Conservation (phyloP, 2,329 filamentous ascomycete genomes). For the Chaetomiaceae sp. region DNA sequence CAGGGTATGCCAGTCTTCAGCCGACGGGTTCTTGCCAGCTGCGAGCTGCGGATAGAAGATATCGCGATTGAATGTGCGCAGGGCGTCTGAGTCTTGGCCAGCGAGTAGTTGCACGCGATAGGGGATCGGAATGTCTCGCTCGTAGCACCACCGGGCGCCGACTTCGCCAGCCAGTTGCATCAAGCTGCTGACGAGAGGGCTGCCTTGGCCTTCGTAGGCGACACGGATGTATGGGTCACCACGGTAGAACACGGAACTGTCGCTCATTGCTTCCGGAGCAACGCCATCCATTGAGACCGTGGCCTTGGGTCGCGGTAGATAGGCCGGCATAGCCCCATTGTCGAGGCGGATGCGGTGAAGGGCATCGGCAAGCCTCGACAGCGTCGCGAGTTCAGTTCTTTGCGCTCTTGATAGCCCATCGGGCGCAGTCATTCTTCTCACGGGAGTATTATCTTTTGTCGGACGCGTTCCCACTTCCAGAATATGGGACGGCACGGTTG, state of each 20-base stretch:
- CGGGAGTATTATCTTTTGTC: constrained; percentile 22
- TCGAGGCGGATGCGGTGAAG: constrained; percentile 40
- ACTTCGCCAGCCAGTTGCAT: constrained; percentile 62
- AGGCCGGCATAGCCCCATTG: constrained; percentile 49
- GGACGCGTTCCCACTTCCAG: constrained; percentile 35
- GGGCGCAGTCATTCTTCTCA: constrained; percentile 42
- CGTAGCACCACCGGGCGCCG: constrained; percentile 56
- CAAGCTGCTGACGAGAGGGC: constrained; percentile 41
- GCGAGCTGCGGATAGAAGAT: constrained; percentile 39
- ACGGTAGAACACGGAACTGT: constrained; percentile 33
- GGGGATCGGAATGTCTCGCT: constrained; percentile 54
- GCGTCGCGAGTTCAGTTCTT: constrained; percentile 43
- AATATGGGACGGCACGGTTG: constrained; percentile 24
- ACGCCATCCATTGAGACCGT: constrained; percentile 41
- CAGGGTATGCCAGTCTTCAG: constrained; percentile 32
- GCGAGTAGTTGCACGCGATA: constrained; percentile 50
- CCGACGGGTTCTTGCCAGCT: constrained; percentile 32
- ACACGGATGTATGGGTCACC: constrained; percentile 51
- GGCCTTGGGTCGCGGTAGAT: constrained; percentile 41
- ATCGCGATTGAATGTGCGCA: constrained; percentile 37
- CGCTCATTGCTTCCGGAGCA: constrained; percentile 19
- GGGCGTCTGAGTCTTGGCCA: constrained; percentile 34
- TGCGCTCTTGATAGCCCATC: constrained; percentile 41
- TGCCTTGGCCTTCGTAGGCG: constrained; percentile 31
- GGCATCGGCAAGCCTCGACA: constrained; percentile 46